These are phyloP conservation scores for Eucalyptus pumila DNA, from an alignment of 345 rosid species.

Conservation along the genomic window DNA sequence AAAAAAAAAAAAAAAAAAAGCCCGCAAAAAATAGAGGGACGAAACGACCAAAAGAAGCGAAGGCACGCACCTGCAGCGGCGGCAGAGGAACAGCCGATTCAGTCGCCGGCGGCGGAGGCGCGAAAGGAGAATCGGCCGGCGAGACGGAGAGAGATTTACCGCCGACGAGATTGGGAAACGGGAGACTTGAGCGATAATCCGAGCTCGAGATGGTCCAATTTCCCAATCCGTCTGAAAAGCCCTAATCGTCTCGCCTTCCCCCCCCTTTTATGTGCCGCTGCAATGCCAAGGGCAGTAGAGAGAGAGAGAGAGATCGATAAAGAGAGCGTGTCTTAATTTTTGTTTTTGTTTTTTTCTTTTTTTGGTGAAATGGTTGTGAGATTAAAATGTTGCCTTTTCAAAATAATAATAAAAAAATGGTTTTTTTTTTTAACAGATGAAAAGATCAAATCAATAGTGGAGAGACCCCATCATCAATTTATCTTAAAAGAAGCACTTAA, in stretches of 20 bases:
- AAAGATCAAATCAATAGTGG: not conserved
- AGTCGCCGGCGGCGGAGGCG: not conserved
- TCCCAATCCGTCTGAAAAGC: not conserved
- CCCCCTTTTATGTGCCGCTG: not conserved
- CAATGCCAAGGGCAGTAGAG: not conserved
- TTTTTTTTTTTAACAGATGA: accelerated
- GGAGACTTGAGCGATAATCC: not conserved
- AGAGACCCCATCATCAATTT: not conserved
- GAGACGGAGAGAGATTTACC: not conserved
- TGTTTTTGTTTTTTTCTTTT: not conserved
- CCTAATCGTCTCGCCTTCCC: not conserved
- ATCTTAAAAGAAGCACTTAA: not conserved
- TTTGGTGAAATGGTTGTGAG: not conserved
- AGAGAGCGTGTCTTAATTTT: not conserved
- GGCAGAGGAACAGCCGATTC: not conserved
- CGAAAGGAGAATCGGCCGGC: not conserved
- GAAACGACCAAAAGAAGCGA: not conserved
- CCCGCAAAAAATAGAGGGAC: too few species aligned
- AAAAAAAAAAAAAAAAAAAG: not conserved
- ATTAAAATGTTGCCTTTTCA: not conserved
- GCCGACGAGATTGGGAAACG: not conserved
- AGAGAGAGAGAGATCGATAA: not conserved
- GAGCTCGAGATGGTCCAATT: not conserved
- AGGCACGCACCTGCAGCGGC: not conserved
- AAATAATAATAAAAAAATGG: too few species aligned